Evolutionary conservation across 192 early-diverging fungal species (phyloP).

Genomic region (Mortierella alpina): DNA sequence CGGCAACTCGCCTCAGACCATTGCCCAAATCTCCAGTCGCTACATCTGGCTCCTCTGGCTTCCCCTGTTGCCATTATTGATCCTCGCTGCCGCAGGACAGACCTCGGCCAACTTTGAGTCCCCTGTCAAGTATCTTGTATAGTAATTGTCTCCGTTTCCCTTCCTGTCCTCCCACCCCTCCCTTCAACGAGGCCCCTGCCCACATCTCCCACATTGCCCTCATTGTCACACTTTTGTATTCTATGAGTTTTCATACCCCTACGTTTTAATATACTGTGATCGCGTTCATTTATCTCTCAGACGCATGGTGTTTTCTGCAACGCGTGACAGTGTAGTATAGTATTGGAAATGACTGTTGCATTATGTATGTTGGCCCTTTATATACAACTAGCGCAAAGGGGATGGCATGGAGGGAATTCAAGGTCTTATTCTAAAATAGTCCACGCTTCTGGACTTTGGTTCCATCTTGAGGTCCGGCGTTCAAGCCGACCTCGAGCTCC

Average conservation of each 20-base stretch:
- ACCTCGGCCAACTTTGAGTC: conserved; percentile 47
- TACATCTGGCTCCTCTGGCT: conserved; percentile 44
- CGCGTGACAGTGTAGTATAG: no score
- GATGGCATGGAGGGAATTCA: neutral
- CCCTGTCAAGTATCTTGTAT: conserved; percentile 25
- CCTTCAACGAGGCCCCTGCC: no score
- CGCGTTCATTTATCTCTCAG: no score
- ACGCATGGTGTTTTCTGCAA: neutral
- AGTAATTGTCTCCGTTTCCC: neutral
- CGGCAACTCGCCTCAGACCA: conserved; percentile 32
- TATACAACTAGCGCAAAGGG: neutral
- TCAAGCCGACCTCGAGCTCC: conserved; percentile 61
- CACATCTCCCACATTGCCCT: neutral
- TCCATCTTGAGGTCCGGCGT: conserved; percentile 49
- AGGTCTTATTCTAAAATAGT: conserved; percentile 26
- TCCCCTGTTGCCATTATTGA: conserved; percentile 30
- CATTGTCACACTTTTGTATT: neutral
- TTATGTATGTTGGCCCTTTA: neutral
- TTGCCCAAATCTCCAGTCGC: conserved; percentile 33
- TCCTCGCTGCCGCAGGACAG: conserved; percentile 38
- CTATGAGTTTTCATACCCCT: neutral
- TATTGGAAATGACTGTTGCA: no score
- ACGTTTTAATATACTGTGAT: no score
- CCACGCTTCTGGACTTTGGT: conserved; percentile 49
- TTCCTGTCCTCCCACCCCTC: no score